These are phyloP conservation scores for Colletotrichum falcatum DNA, from an alignment of 2,329 filamentous ascomycete species.

Conservation along the genomic window DNA sequence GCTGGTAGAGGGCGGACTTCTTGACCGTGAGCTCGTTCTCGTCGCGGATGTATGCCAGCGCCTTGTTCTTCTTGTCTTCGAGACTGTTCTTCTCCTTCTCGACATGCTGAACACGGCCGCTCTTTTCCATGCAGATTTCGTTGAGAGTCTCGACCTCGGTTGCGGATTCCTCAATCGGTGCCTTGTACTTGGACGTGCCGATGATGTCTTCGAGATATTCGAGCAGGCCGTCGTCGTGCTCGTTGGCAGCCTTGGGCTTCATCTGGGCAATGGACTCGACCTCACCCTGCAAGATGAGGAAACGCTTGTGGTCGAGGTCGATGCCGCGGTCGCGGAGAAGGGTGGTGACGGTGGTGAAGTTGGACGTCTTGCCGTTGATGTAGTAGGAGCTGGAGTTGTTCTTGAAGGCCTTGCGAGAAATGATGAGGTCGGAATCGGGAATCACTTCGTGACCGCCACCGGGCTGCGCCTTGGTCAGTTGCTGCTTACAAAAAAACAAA, in stretches of 20 bases:
- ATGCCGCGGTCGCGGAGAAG: slow-evolving; percentile 89
- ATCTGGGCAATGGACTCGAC: slow-evolving; percentile 99
- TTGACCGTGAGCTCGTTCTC: slow-evolving; percentile 94
- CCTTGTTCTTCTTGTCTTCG: slow-evolving; percentile 97
- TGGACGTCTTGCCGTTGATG: slow-evolving; percentile 90
- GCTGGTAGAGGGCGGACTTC: slow-evolving; percentile 91
- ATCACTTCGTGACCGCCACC: slow-evolving; percentile 79
- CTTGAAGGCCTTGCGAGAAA: slow-evolving; percentile 94
- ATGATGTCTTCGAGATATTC: slow-evolving; percentile 99
- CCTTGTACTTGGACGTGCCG: slow-evolving; percentile 98
- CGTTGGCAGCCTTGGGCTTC: slow-evolving; percentile 95
- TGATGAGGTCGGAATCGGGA: slow-evolving; percentile 84
- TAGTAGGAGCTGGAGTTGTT: slow-evolving; percentile 99
- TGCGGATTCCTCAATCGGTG: slow-evolving; percentile 94
- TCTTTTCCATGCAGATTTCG: slow-evolving; percentile 95
- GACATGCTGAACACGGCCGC: slow-evolving; percentile 93
- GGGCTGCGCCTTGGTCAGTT: slow-evolving; percentile 61
- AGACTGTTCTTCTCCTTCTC: slow-evolving; percentile 95
- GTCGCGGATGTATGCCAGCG: slow-evolving; percentile 86
- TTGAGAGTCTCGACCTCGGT: slow-evolving; percentile 92
- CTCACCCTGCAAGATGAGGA: slow-evolving; percentile 96
- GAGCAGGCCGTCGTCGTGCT: slow-evolving; percentile 94
- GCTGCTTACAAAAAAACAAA: neutral
- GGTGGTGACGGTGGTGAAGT: slow-evolving; percentile 91
- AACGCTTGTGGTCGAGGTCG: slow-evolving; percentile 97